Conservation (phyloP, 768 basidiomycete species). For the Mycena polygramma region DNA sequence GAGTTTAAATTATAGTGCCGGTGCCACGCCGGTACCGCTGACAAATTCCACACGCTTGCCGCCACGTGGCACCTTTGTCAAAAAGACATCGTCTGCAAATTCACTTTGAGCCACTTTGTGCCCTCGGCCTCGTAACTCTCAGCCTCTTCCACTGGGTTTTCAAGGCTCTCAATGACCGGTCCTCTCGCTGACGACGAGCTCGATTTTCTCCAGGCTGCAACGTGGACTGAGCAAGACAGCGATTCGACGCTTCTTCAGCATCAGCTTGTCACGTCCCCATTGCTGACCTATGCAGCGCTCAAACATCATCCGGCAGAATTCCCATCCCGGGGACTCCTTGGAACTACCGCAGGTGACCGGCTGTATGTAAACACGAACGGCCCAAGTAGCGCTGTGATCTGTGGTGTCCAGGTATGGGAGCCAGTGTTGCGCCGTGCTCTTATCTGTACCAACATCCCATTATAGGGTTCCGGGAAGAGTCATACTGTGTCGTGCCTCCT, state of each 20-base stretch:
- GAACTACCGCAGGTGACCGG: constrained; percentile 50
- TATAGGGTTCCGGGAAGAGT: constrained; percentile 64
- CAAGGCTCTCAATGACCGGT: too few species aligned
- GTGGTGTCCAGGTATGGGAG: constrained; percentile 62
- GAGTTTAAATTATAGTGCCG: too few species aligned
- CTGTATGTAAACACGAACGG: constrained; percentile 68
- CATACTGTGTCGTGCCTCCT: constrained; percentile 66
- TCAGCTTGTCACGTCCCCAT: constrained; percentile 31
- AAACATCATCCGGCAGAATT: constrained; percentile 24
- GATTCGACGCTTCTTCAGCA: constrained; percentile 18
- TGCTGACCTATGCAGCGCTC: constrained; percentile 23
- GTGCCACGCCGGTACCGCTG: too few species aligned
- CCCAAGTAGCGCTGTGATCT: constrained; percentile 65
- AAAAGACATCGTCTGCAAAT: too few species aligned
- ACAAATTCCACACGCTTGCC: too few species aligned
- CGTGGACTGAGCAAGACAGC: not conserved
- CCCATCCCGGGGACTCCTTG: constrained; percentile 35
- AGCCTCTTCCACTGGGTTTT: too few species aligned
- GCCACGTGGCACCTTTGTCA: too few species aligned
- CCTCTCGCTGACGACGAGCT: constrained; percentile 16
- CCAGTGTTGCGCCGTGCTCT: too few species aligned
- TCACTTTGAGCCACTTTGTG: too few species aligned
- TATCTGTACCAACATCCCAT: not conserved
- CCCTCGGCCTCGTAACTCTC: too few species aligned
- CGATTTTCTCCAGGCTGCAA: not conserved